These are phyloP conservation scores for Trichoderma asperellum DNA, from an alignment of 2,329 filamentous ascomycete genomes.

Conservation along the genomic window DNA sequence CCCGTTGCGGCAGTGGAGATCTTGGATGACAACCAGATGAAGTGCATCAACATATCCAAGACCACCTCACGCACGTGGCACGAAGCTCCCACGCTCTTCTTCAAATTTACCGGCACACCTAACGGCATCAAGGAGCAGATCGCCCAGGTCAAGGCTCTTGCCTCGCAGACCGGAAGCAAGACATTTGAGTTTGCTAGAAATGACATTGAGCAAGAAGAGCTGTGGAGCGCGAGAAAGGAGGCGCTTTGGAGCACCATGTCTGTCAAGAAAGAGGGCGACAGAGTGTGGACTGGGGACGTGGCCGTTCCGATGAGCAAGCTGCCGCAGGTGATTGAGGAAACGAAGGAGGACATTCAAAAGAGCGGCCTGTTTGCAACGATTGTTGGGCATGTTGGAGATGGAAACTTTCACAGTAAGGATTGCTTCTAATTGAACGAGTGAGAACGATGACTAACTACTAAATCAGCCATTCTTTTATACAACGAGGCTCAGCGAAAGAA, in stretches of 20 bases:
- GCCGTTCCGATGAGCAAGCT: slow-evolving; percentile 78
- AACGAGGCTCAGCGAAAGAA: slow-evolving; percentile 68
- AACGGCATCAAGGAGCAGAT: slow-evolving; percentile 79
- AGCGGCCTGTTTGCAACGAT: slow-evolving; percentile 55
- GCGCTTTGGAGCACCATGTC: slow-evolving; percentile 81
- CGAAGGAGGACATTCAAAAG: slow-evolving; percentile 52
- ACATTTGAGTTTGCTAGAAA: slow-evolving; percentile 78
- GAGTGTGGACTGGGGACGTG: slow-evolving; percentile 85
- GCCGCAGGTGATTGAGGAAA: slow-evolving; percentile 77
- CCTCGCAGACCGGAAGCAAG: slow-evolving; percentile 63
- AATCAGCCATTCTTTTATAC: slow-evolving; percentile 58
- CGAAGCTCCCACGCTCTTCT: slow-evolving; percentile 77
- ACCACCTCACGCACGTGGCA: slow-evolving; percentile 69
- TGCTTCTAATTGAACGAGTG: not conserved
- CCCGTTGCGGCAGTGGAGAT: slow-evolving; percentile 92
- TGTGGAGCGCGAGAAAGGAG: slow-evolving; percentile 85
- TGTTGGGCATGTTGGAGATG: slow-evolving; percentile 75
- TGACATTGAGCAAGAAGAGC: slow-evolving; percentile 70
- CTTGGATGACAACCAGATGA: slow-evolving; percentile 89
- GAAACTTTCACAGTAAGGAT: slow-evolving; percentile 72
- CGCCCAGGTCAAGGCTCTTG: slow-evolving; percentile 65
- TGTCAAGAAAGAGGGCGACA: slow-evolving; percentile 65
- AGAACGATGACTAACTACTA: not conserved
- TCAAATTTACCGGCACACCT: slow-evolving; percentile 79
- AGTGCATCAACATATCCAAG: slow-evolving; percentile 67